Evolutionary conservation across 2,329 filamentous ascomycete genomes (phyloP), one percentile per base, ranked within the genome.

Genomic region (Cladosporium halotolerans): DNA sequence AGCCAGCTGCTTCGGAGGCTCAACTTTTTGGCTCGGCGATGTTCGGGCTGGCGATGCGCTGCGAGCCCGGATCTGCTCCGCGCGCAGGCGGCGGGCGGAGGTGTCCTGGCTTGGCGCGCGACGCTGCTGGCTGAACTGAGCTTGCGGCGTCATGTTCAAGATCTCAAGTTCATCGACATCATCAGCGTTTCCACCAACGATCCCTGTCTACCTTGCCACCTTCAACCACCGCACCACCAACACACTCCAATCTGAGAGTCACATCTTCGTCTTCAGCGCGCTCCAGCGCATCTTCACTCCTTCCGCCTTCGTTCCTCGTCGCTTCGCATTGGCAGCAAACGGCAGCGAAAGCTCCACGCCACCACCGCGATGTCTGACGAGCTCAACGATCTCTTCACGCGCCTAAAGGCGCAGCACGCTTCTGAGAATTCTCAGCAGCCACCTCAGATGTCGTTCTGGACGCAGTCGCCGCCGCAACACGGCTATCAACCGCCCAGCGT

Each of bases 401-500:
- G 48, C 48, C 43, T 51, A 39, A 51, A 51, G 48, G 48, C 48
- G 31, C 48, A 51, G 16, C 61, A 61, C 45, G 49, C 57, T 34
- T 38, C 49, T 33, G 54, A 58, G 9, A 34, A 55, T 39, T 31
- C 33, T 34, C 52, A 54, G 45, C 51, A 48, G 40, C 45, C 54
- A 46, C 53, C 56, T 44, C 57, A 57, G 16, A 55, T 55, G 16
- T 59, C 60, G 32, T 58, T 61, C 38, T 62, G 58, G 57, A 58
- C 57, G 10, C 57, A 58, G 47, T 55, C 55, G 41, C 52, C 49
- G 31, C 53, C 53, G 47, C 56, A 53, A 52, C 54, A 71, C 48
- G 68, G 67, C 43, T 79, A 82, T 60, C 77, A 77, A 54, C 76
- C 77, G 56, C 79, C 81, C 34, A 76, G 76, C 14, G 79, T 82